Conservation (phyloP, 1,139 yeast genomes). For the Suhomyces maxii region DNA sequence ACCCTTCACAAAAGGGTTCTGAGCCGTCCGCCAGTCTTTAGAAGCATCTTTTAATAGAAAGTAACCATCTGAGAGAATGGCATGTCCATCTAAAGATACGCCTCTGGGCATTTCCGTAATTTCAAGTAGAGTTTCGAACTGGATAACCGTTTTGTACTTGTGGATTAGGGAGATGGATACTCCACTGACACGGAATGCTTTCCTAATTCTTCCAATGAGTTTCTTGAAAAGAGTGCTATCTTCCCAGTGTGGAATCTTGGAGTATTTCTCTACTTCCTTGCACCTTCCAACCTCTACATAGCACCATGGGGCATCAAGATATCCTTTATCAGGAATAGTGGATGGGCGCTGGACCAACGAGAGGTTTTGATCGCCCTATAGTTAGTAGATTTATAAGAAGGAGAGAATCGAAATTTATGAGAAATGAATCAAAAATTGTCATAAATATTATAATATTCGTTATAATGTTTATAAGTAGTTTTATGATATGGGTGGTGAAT, state of each 20-base stretch:
- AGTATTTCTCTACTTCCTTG: slow-evolving; percentile 42
- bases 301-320: slow-evolving; percentile 61
- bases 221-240: slow-evolving; percentile 39
- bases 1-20: slow-evolving; percentile 63
- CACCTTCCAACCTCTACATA: slow-evolving; percentile 45
- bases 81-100: slow-evolving; percentile 65
- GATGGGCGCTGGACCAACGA: slow-evolving; percentile 58
- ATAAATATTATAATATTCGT: no score
- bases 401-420: no score
- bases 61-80: slow-evolving; percentile 56
- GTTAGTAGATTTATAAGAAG: neutral
- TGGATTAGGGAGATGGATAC: slow-evolving; percentile 61
- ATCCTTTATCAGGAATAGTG: slow-evolving; percentile 46
- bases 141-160: slow-evolving; percentile 46
- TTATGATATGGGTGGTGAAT: no score
- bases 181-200: slow-evolving; percentile 47
- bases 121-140: slow-evolving; percentile 48
- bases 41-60: slow-evolving; percentile 59
- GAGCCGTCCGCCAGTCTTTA: slow-evolving; percentile 64
- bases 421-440: no score
- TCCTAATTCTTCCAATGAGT: slow-evolving; percentile 34
- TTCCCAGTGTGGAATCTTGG: slow-evolving; percentile 52
- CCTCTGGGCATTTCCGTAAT: slow-evolving; percentile 52
- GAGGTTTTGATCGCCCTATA: slow-evolving; percentile 54
- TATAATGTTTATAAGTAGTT: no score